These are phyloP conservation scores for Yamadazyma atmosphaerica DNA, from an alignment of 1,139 yeast genomes.

Conservation along the genomic window DNA sequence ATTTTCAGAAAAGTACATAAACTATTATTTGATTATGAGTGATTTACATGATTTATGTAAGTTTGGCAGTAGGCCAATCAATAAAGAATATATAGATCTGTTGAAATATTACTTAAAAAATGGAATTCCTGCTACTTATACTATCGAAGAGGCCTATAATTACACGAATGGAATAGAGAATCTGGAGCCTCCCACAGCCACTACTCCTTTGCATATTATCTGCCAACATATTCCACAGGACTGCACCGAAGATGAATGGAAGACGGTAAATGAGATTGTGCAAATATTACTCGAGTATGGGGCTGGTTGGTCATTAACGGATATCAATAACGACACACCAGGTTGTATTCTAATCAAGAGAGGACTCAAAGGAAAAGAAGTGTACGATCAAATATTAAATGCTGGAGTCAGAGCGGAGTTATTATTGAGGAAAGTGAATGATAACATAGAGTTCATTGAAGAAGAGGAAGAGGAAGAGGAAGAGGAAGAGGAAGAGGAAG, in stretches of 20 bases:
- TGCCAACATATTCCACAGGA: conserved; percentile 53
- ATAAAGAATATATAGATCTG: conserved; percentile 41
- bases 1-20: neutral
- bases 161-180: conserved; percentile 46
- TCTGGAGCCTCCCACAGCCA: conserved; percentile 47
- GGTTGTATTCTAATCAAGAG: conserved; percentile 67
- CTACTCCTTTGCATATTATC: conserved; percentile 79
- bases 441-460: conserved; percentile 44
- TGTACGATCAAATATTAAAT: conserved; percentile 59
- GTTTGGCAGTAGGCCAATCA: conserved; percentile 57
- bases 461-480: conserved; percentile 21
- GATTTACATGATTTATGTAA: conserved; percentile 70
- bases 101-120: conserved; percentile 49
- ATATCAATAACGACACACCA: conserved; percentile 67
- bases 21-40: conserved; percentile 43
- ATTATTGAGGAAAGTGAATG: conserved; percentile 69
- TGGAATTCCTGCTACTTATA: conserved; percentile 82
- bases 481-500: conserved; percentile 25
- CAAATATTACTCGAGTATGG: conserved; percentile 75
- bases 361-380: conserved; percentile 42
- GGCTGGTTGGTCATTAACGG: conserved; percentile 85
- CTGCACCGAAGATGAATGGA: conserved; percentile 40
- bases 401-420: conserved; percentile 94
- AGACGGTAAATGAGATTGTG: conserved; percentile 55
- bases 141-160: conserved; percentile 71